These are phyloP conservation scores for Rhododendron williamsianum DNA, from an alignment of 148 eudicot species.

Conservation along the genomic window DNA sequence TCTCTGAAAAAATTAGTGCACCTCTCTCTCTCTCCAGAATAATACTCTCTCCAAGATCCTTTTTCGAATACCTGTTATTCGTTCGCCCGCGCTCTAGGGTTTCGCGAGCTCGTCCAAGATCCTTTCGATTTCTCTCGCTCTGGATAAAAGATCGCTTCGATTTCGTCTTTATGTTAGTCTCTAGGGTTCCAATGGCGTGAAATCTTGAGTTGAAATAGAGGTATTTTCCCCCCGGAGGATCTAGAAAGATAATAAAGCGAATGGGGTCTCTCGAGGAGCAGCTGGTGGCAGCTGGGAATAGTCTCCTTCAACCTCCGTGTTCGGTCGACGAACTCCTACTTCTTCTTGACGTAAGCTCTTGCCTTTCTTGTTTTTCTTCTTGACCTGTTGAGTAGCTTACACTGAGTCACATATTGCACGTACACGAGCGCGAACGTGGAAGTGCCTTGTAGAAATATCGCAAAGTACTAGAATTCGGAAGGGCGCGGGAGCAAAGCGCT, in stretches of 20 bases:
- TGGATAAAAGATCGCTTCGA: not conserved
- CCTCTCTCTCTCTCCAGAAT: too few species aligned
- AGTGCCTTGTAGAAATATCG: not conserved
- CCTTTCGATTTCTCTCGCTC: not conserved
- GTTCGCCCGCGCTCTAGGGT: not conserved
- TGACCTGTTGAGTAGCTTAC: not conserved
- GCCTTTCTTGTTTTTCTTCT: not conserved
- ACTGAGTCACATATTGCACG: not conserved
- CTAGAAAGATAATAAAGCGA: slow-evolving; percentile 7
- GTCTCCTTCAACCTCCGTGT: slow-evolving; percentile 41
- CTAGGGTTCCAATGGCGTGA: slow-evolving; percentile 1
- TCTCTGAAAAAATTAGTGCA: too few species aligned
- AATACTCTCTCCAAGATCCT: not conserved
- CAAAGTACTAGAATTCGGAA: not conserved
- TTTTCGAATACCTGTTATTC: not conserved
- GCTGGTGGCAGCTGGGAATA: slow-evolving; percentile 48
- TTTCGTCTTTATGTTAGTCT: not conserved
- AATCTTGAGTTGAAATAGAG: not conserved
- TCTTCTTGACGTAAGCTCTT: slow-evolving; percentile 55
- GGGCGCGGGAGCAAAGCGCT: not conserved
- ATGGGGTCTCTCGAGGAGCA: slow-evolving; percentile 46
- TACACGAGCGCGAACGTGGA: not conserved
- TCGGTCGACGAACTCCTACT: slow-evolving; percentile 43
- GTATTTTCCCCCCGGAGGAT: not conserved
- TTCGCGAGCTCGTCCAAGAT: not conserved